A percentile compares a stretch with the other conserved stretches of the same genome.
Evolutionary conservation across 2,329 filamentous ascomycete genomes (phyloP).

Genomic region (Sclerotinia subarctica): DNA sequence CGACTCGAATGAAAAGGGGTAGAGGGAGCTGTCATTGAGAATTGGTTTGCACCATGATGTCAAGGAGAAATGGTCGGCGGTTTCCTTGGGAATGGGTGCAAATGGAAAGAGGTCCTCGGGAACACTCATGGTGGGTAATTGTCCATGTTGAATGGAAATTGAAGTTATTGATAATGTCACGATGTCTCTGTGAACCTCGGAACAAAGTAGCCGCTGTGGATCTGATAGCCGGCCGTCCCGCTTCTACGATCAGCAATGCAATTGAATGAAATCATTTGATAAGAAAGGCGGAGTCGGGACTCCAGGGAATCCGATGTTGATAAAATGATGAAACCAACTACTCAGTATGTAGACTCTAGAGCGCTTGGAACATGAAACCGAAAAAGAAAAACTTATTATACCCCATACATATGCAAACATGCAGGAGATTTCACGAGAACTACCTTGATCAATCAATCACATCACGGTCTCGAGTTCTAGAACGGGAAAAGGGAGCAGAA

Average conservation of each 20-base stretch:
- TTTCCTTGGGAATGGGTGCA: conserved; percentile 13
- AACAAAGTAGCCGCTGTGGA: not conserved
- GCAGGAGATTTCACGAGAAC: not conserved
- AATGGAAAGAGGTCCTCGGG: not conserved
- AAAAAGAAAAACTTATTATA: not conserved
- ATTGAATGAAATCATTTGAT: not conserved
- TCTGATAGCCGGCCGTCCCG: not conserved
- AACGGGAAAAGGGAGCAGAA: not conserved
- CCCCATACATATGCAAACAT: not conserved
- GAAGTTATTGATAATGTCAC: conserved; percentile 1
- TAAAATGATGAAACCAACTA: no score
- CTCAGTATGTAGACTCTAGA: no score
- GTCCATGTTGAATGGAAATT: not conserved
- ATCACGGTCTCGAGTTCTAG: not conserved
- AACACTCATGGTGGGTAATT: conserved; percentile 3
- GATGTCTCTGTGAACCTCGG: not conserved
- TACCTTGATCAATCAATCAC: not conserved
- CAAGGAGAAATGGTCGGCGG: conserved; percentile 24
- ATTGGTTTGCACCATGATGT: conserved; percentile 26
- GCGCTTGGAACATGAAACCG: not conserved
- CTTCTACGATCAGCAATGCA: no score
- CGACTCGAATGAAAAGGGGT: conserved; percentile 23
- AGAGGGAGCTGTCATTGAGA: conserved; percentile 27
- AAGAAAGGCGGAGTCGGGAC: conserved; percentile 5
- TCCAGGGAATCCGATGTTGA: no score